These are phyloP conservation scores for Gorgonomyces haynaldii DNA, from an alignment of 192 early-diverging fungal genomes.

Conservation along the genomic window DNA sequence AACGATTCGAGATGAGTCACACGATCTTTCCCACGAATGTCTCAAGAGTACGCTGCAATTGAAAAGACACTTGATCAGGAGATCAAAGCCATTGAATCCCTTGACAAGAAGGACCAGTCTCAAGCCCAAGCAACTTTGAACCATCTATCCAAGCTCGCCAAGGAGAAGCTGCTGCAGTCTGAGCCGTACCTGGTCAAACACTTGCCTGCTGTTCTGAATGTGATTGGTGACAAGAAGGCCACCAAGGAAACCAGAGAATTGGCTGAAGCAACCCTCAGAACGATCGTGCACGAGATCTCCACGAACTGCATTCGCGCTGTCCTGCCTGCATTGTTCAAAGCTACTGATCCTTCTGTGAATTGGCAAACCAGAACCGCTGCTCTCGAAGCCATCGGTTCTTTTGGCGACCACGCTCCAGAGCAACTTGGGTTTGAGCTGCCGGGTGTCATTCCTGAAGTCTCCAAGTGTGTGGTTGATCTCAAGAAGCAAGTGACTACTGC, in stretches of 20 bases:
- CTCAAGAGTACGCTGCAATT: too few relatives aligned
- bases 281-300: constrained; percentile 4
- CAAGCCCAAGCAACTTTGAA: too few relatives aligned
- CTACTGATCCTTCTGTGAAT: constrained; percentile 14
- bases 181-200: constrained; percentile 10
- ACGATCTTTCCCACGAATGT: too few relatives aligned
- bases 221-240: constrained; percentile 12
- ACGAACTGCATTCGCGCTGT: constrained; percentile 6
- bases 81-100: too few relatives aligned
- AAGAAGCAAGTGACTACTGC: constrained; percentile 53
- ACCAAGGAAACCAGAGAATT: constrained; percentile 2
- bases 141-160: too few relatives aligned
- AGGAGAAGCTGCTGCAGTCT: not conserved
- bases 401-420: constrained; percentile 30
- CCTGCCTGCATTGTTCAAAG: constrained; percentile 23
- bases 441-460: constrained; percentile 58
- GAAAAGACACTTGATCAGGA: too few relatives aligned
- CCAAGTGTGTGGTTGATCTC: constrained; percentile 63
- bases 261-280: not conserved
- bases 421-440: constrained; percentile 33
- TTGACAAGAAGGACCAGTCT: too few relatives aligned
- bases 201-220: constrained; percentile 9
- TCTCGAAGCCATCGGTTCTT: constrained; percentile 16
- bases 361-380: constrained; percentile 39
- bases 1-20: too few relatives aligned